Evolutionary conservation across 2,329 filamentous ascomycete genomes (phyloP), one percentile per base, ranked within the genome.

Genomic region (Kalmusia sp.): DNA sequence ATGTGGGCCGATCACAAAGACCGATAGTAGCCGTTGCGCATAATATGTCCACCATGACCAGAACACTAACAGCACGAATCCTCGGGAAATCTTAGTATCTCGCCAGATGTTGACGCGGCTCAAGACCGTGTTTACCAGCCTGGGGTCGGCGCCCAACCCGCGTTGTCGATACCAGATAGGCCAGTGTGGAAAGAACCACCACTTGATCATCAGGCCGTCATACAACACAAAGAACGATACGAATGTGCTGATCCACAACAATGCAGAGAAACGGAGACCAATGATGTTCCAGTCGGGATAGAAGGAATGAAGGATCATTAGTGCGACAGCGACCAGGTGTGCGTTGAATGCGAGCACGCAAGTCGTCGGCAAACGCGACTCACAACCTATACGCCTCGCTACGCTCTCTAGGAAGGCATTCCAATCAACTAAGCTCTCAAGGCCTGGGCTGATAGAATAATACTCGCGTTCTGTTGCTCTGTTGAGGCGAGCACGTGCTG

Each of bases 101-200:
- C 24, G 28, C 41, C 49, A 52, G 4, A 52, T 33, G 30, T 38
- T 44, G 12, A 28, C 24, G 21, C 33, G 33, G 9, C 24, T 5
- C 28, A 52, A 24, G 5, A 47, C 17, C 6, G 15, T 19, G 12
- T 27, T 30, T 2, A 47, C n/a, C 19, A 52, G 15, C 19, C 11
- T 17, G 11, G 49, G 41, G 27, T 47, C 31, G 11, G 49, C 15
- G 6, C 27, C 49, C 6, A 34, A 41, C 9, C 49, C 49, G 2
- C 49, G 40, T 25, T 52, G 41, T 15, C 49, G 49, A 33, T 52
- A 52, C 49, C 49, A 52, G 3, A 40, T 21, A 8, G 41, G 25
- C 49, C 49, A 52, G 34, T 52, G 31, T n/a, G 49, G 49, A 33
- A 31, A 52, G 25, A 52, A 52, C 49, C 49, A 52, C 41, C 49